Base-by-base conservation (phyloP, 345 rosid species). In the Kernera saxatilis region DNA sequence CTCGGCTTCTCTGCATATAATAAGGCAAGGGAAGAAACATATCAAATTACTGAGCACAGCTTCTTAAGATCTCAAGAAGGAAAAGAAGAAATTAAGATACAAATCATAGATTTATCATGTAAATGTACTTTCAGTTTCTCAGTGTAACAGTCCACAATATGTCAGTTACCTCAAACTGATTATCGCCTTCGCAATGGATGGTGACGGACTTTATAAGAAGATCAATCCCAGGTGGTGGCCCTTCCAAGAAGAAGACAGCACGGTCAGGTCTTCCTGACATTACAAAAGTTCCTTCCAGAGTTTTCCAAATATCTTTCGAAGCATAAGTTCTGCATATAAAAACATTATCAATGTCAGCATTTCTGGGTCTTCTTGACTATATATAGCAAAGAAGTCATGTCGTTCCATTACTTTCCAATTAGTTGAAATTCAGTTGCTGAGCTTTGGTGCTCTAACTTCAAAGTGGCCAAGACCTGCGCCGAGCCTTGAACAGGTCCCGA, bases 211-310 rank as follows among this genome's bases (percentile, higher is more conserved):
- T 77, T 55, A 94, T 77, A 53, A 88, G 88, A 30, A 94, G 75
- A 75, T 94, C 94, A 19, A 86, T 67, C 21, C 97, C 96, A 67
- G 96, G 87, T 66, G 93, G 77, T 45, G 96, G 96, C 49, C 99
- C 99, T 84, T 94, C 99, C 62, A 94, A 66, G 80, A 86, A 94
- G 72, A 94, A 91, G 11, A 94, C 74, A 62, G 78, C 87, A 26
- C 84, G 81, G 55, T 84, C 85, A 59, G 91, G 92, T 71, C 80
- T 69, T 52, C 85, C 75, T 63, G 95, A 80, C 22, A 94, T 72
- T 6, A 81, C 74, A 78, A 94, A 94, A 40, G 78, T 80, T 72
- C 96, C 96, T 83, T 88, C 95, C 79, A 91, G 72, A 50, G 66
- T 86, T 70, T 79, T 84, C 99, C 99, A 89, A 37, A 41, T 73